phyloP scores from a whole-genome alignment of 345 rosid genomes.

The Excoecaria cochinchinensis region DNA sequence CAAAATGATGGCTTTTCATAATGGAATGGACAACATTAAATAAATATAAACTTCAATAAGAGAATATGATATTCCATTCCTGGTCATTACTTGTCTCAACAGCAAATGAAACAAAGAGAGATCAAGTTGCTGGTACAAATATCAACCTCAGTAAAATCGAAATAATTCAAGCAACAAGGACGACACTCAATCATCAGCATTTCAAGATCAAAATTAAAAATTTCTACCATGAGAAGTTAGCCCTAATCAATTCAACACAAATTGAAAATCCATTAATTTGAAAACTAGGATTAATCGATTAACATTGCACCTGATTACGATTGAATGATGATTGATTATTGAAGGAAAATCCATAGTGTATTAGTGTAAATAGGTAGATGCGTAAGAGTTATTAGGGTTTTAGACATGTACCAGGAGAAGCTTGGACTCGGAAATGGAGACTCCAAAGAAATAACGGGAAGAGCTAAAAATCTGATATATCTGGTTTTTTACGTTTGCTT shows the following conservation, averaged over 20 bases:
- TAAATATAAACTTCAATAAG: not conserved
- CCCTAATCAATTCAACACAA: slow-evolving; percentile 1
- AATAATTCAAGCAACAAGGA: not conserved
- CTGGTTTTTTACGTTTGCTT: not conserved
- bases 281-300: not conserved
- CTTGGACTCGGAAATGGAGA: not conserved
- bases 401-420: not conserved
- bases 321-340: not conserved
- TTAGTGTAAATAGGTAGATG: not conserved
- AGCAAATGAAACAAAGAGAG: not conserved
- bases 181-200: not conserved
- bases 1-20: not conserved
- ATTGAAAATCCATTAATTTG: not conserved
- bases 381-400: not conserved
- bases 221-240: not conserved
- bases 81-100: not conserved
- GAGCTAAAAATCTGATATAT: not conserved
- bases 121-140: not conserved
- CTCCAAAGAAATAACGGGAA: not conserved
- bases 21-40: not conserved
- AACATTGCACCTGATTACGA: not conserved
- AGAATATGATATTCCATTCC: not conserved
- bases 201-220: not conserved
- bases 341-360: not conserved
- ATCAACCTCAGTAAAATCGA: not conserved